Conservation (phyloP, 352 stramenopile species). For the Phytopythium boreale region DNA sequence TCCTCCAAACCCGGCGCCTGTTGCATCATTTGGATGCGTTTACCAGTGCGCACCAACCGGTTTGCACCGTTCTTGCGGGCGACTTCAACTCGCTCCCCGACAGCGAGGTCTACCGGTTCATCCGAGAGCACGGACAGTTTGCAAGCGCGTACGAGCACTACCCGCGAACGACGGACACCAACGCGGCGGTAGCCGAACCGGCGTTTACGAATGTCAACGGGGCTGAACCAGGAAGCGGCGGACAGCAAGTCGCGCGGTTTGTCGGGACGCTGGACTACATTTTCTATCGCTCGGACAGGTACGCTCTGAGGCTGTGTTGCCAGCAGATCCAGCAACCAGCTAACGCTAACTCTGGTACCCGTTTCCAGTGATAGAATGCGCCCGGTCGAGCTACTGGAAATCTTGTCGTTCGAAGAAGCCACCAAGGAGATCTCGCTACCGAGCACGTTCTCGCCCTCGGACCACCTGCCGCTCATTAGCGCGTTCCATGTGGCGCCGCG, state of each 20-base stretch:
- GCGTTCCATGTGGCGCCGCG: slow-evolving; percentile 37
- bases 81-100: slow-evolving; percentile 84
- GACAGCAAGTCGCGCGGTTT: slow-evolving; percentile 49
- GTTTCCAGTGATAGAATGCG: slow-evolving; percentile 19
- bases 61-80: slow-evolving; percentile 56
- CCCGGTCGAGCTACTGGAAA: slow-evolving; percentile 56
- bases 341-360: slow-evolving; percentile 2
- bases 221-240: slow-evolving; percentile 20
- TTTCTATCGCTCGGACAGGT: slow-evolving; percentile 65
- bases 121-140: slow-evolving; percentile 39
- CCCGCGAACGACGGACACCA: neutral
- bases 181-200: slow-evolving; percentile 33
- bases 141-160: slow-evolving; percentile 64
- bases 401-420: slow-evolving; percentile 62
- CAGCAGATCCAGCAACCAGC: no score
- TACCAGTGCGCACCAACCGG: slow-evolving; percentile 9
- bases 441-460: slow-evolving; percentile 64
- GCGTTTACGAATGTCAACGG: slow-evolving; percentile 81
- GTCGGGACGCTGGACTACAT: slow-evolving; percentile 83
- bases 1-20: slow-evolving; percentile 66
- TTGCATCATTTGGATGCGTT: slow-evolving; percentile 43
- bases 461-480: slow-evolving; percentile 72
- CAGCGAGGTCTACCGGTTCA: slow-evolving; percentile 66
- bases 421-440: slow-evolving; percentile 60
- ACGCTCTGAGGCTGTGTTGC: slow-evolving; percentile 4